phyloP scores from a whole-genome alignment of 257 asterid species.

The Plantago elongata region DNA sequence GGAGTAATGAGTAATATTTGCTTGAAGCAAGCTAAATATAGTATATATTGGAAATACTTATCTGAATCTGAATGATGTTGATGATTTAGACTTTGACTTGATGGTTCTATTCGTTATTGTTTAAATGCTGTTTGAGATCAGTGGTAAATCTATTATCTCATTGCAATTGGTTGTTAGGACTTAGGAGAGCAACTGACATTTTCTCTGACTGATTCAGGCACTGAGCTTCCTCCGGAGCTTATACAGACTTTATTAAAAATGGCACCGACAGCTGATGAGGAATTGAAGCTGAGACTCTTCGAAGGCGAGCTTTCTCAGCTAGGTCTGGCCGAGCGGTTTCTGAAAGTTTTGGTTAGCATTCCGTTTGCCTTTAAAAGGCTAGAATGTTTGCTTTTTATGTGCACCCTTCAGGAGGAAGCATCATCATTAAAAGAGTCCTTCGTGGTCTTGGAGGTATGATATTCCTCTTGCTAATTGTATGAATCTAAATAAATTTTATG shows the following conservation, averaged over 20 bases:
- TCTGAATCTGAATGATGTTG: no score
- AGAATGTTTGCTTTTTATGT: constrained; percentile 66
- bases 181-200: constrained; percentile 21
- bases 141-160: neutral
- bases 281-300: constrained; percentile 71
- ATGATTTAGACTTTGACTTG: neutral
- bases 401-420: constrained; percentile 69
- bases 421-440: constrained; percentile 52
- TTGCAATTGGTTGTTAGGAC: neutral
- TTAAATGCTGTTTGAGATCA: neutral
- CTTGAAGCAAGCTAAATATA: no score
- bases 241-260: constrained; percentile 68
- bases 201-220: constrained; percentile 46
- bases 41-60: no score
- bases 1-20: no score
- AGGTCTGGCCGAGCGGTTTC: constrained; percentile 81
- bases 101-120: neutral
- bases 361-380: constrained; percentile 85
- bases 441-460: constrained; percentile 67
- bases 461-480: constrained; percentile 7
- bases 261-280: constrained; percentile 91
- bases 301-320: constrained; percentile 82
- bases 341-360: constrained; percentile 68
- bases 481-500: neutral
- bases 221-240: constrained; percentile 83